A percentile compares a stretch with the other conserved stretches of the same genome.
Conservation (phyloP, 2,329 filamentous ascomycete species). For the Cytospora chrysosperma region DNA sequence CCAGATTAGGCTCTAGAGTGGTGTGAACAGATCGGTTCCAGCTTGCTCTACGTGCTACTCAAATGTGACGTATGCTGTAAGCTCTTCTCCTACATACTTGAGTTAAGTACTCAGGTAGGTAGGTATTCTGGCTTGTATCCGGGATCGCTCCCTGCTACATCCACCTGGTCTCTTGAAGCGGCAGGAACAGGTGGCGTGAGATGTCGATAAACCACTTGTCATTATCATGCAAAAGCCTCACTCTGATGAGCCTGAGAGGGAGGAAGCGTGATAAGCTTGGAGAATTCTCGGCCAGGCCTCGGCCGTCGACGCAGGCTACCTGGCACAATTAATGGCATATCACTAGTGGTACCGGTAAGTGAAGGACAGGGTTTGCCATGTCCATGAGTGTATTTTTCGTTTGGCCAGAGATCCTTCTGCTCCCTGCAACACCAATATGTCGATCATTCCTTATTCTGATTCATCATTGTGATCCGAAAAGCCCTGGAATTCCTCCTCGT, state of each 20-base stretch:
- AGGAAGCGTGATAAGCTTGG: not conserved
- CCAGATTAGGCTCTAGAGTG: no score
- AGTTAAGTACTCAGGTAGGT: no score
- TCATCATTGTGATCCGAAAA: conserved; percentile 46
- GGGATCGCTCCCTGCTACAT: no score
- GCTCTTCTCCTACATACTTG: no score
- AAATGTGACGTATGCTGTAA: no score
- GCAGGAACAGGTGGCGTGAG: no score
- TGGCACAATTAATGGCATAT: not conserved
- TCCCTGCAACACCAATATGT: not conserved
- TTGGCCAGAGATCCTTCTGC: not conserved
- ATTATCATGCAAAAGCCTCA: not conserved
- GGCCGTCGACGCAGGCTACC: not conserved
- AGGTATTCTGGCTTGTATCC: no score
- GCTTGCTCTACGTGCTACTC: no score
- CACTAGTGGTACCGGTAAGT: not conserved
- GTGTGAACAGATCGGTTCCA: no score
- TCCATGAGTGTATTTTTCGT: not conserved
- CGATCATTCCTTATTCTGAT: not conserved
- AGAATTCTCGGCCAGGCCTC: not conserved
- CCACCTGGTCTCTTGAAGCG: no score
- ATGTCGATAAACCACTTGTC: no score
- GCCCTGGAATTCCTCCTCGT: conserved; percentile 58
- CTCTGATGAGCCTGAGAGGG: not conserved
- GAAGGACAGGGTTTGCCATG: not conserved